Base-by-base conservation (phyloP, 768 basidiomycete species). In the Lactarius hengduanensis region DNA sequence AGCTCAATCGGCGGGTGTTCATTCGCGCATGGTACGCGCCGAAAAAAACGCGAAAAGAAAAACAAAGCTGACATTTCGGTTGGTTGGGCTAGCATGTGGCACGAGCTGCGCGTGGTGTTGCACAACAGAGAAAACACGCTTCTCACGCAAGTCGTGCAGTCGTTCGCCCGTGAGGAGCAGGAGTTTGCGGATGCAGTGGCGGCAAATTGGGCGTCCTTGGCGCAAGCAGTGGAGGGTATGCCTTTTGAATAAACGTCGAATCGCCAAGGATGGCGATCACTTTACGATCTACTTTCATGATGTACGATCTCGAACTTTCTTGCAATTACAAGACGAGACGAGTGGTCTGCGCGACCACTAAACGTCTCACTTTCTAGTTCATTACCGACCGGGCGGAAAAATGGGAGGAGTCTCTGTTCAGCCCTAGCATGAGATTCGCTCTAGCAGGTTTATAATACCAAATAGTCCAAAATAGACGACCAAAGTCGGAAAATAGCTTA, bases 81-180 rank as follows among this genome's bases (percentile, higher is more conserved):
- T 36, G 38, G 28, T 20, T 43, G 43, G 43, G 43, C 47, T 26
- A 94, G 95, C 70, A 85, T 97, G 84, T 98, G 95, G 94, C 92
- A 96, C 72, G 95, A 98, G 76, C 81, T 96, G n/a, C 87, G 92
- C 28, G 91, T 94, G 20, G 89, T 98, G 43, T 79, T 96, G 55
- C 94, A 97, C 76, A 94, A 96, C 70, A 82, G 90, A 62, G 95
- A 97, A 78, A 92, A 94, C 70, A 83, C 90, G 0, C 81, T 96
- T 41, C 77, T 96, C 32, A 90, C 90, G 0, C 81, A 88, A 67
- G 80, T 89, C 2, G 86, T 89, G 66, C 87, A 92, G 74, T 77
- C 78, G 1, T 91, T 95, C 74, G 86, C 88, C 2, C 81, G 81
- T 60, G 90, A 92, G 63, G 92, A 96, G 73, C 83, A 83, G 57